phyloP scores from a whole-genome alignment of 2,329 filamentous ascomycete species.

The Chrysosporium keratinophilum region DNA sequence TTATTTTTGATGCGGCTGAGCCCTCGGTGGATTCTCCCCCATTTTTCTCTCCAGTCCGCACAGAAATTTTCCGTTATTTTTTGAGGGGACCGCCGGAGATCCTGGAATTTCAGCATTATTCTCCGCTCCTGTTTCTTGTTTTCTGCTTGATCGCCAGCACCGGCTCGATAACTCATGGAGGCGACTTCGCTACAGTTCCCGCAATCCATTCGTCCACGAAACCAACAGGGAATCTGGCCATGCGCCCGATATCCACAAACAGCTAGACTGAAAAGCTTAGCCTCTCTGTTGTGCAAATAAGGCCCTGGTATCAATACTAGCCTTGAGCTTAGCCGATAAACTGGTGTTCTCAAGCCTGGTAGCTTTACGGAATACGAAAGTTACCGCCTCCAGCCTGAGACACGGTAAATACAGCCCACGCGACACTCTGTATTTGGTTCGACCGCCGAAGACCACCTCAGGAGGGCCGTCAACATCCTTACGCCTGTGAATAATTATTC shows the following conservation, averaged over 20 bases:
- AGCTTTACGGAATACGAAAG: slow-evolving; percentile 4
- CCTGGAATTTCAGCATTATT: too few relatives aligned
- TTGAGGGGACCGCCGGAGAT: too few relatives aligned
- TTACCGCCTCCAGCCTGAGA: background rate
- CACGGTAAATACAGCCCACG: background rate
- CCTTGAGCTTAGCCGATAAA: background rate
- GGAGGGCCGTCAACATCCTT: background rate
- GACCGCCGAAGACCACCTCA: background rate
- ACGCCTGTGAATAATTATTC: background rate
- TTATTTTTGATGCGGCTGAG: too few relatives aligned
- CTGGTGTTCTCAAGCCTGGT: background rate
- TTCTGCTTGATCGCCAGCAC: too few relatives aligned
- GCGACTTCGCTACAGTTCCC: too few relatives aligned
- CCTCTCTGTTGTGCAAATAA: background rate
- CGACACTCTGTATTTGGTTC: background rate
- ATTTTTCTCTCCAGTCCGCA: too few relatives aligned
- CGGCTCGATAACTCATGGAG: too few relatives aligned
- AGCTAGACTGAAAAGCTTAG: slow-evolving; percentile 1
- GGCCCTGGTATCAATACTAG: slow-evolving; percentile 4
- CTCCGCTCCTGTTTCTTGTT: too few relatives aligned
- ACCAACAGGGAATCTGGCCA: background rate
- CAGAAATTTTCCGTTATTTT: too few relatives aligned
- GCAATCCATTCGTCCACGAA: background rate
- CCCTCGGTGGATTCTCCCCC: too few relatives aligned
- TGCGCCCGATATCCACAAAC: background rate